Conservation (phyloP, 306 rosid species). For the Comarum palustre region DNA sequence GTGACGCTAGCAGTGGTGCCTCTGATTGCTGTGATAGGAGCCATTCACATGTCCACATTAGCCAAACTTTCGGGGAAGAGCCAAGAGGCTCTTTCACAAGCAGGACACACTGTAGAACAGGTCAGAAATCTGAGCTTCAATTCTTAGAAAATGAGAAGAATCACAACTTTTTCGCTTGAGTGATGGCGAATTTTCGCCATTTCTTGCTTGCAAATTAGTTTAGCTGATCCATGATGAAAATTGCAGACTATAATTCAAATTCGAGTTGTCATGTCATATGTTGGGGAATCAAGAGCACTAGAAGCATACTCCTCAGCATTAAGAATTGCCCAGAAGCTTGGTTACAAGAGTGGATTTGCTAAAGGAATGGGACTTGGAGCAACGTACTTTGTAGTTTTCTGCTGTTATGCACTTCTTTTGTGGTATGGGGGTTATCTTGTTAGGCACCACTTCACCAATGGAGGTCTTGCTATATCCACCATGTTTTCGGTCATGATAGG, state of each 20-base stretch:
- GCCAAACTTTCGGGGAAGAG: slow-evolving; percentile 82
- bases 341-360: slow-evolving; percentile 83
- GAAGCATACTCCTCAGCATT: slow-evolving; percentile 71
- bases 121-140: slow-evolving; percentile 33
- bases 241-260: slow-evolving; percentile 85
- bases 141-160: background rate
- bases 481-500: slow-evolving; percentile 98
- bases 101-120: slow-evolving; percentile 94
- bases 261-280: slow-evolving; percentile 75
- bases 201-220: slow-evolving; percentile 19
- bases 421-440: slow-evolving; percentile 98
- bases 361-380: slow-evolving; percentile 98
- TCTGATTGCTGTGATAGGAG: slow-evolving; percentile 89
- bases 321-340: slow-evolving; percentile 71
- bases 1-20: slow-evolving; percentile 97
- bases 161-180: background rate
- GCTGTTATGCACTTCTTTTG: slow-evolving; percentile 90
- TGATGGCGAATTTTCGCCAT: slow-evolving; percentile 12
- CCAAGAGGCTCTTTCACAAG: slow-evolving; percentile 88
- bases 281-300: slow-evolving; percentile 75
- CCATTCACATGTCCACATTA: slow-evolving; percentile 70
- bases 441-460: slow-evolving; percentile 84
- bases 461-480: slow-evolving; percentile 96
- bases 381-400: slow-evolving; percentile 93
- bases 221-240: slow-evolving; percentile 26